These are phyloP conservation scores for Solanum bulbocastanum DNA, from an alignment of 257 asterid genomes.

Conservation along the genomic window DNA sequence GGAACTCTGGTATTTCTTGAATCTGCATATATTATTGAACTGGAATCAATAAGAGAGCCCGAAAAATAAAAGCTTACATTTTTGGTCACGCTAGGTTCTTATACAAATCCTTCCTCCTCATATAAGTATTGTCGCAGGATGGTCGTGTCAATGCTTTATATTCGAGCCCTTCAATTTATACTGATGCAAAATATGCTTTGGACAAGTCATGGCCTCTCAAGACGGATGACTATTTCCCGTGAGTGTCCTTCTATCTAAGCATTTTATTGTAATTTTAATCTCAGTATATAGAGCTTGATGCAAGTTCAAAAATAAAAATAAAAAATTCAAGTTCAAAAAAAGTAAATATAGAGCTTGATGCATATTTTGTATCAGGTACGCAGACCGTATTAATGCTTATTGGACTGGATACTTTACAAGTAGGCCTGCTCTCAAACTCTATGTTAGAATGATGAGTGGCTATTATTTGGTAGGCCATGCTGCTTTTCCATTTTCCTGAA, in stretches of 20 bases:
- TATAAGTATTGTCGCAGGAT: slow-evolving; percentile 39
- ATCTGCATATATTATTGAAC: background rate
- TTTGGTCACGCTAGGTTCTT: background rate
- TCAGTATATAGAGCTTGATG: background rate
- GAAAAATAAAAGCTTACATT: background rate
- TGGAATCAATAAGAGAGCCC: background rate
- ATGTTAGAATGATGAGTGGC: slow-evolving; percentile 80
- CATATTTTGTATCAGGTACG: slow-evolving; percentile 50
- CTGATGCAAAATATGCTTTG: slow-evolving; percentile 80
- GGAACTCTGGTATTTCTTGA: background rate
- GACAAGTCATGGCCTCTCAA: slow-evolving; percentile 91
- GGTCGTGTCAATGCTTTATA: slow-evolving; percentile 97
- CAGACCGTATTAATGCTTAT: slow-evolving; percentile 79
- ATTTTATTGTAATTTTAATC: background rate
- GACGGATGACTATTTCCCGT: slow-evolving; percentile 90
- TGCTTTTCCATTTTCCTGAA: slow-evolving; percentile 4
- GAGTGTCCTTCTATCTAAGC: slow-evolving; percentile 18
- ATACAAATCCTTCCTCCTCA: background rate
- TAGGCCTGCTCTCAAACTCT: slow-evolving; percentile 77
- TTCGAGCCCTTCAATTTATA: slow-evolving; percentile 87
- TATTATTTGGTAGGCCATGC: slow-evolving; percentile 61
- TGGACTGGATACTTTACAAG: slow-evolving; percentile 99
- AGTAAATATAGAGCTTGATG: background rate
- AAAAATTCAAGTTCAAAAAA: too few relatives aligned
- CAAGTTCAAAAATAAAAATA: background rate